Evolutionary conservation across 2,329 filamentous ascomycete species (phyloP), one percentile per base, ranked within the genome.

Genomic region (Cyphellophora europaea): DNA sequence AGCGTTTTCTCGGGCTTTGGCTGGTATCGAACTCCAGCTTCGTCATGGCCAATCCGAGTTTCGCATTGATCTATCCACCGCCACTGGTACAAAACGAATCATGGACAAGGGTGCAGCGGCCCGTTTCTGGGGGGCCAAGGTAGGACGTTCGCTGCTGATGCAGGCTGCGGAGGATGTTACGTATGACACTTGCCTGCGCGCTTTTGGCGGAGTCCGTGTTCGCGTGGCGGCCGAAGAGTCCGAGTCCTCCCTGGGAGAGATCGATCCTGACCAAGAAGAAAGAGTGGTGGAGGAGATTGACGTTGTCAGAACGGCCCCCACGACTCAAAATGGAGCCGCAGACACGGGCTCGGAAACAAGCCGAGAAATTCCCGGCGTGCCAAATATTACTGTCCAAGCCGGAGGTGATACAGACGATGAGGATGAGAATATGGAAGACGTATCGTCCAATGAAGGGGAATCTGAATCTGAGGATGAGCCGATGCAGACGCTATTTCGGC

Each of bases 121-220:
- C 33, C 49, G 55, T 21, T 77, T 73, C 48, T 82, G 77, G 77
- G 72, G 65, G 4, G 58, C 72, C 36, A 70, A 70, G 35, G 70
- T 80, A 11, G 73, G 69, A 1, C 62, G 75, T 36, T 72, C 74
- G 1, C 46, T 81, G 2, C 50, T 82, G 30, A 66, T 76, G 59
- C 71, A 71, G 45, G 68, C 69, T 13, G 67, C 64, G 0, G 66
- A 67, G 41, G 66, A 63, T 2, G 60, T 80, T 30, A 69, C 70
- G 27, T 78, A 71, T 52, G 58, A 62, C 11, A 68, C 68, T 42
- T 68, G 77, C 13, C 74, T 77, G 48, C 64, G 66, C 19, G 72
- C 74, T 3, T 80, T 78, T 54, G 75, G 76, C 19, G 77, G 76
- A 8, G 0, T 52, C 71, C n/a, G 67, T 68, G 5, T 59, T 64